Evolutionary conservation across 1,284 basidiomycete genomes (phyloP), one percentile per base, ranked within the genome.

Genomic region (Irpex sp.): DNA sequence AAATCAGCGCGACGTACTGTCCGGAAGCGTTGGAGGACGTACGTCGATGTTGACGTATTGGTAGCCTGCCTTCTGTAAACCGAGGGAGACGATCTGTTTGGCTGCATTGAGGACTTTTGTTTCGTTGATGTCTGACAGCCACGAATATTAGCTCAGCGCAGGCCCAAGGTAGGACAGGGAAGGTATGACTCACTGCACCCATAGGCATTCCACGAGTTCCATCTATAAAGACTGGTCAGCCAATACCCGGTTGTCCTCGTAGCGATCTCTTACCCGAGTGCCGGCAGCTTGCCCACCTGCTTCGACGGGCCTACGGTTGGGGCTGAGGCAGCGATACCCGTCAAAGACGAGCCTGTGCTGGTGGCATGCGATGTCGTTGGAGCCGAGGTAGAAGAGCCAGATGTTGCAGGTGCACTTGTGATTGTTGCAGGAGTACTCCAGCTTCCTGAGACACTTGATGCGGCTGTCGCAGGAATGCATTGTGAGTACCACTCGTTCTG

Each of bases 181-280:
- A 58, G 17, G 5, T 21, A 19, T 4, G 17, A 63, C 60, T 21
- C 67, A 83, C 81, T 70, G 61, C 83, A 77, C 33, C 74, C 71
- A 67, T 83, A 83, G 1, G 82, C 83, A 63, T 84, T 84, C 82
- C 82, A 84, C 8, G 77, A 73, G 65, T 84, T 84, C 83, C 83
- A 84, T 37, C 82, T 83, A 26, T 11, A 17, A 46, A 51, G 21
- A 17, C 9, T 9, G 5, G 31, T 21, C 21, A 17, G 49, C 11
- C 56, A 51, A 21, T 33, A 33, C 37, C 51, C 17, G 11, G 47
- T 13, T 13, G 19, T 37, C 47, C 4, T 46, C 51, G n/a, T n/a
- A n/a, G n/a, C 11, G 7, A 1, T 26, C 26, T 49, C 68, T 35
- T 61, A 76, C 76, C 77, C 77, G 5, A 79, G 69, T 17, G 77